phyloP scores from a whole-genome alignment of 805 yeast genomes.

The Vanderwaltozyma yarrowii region DNA sequence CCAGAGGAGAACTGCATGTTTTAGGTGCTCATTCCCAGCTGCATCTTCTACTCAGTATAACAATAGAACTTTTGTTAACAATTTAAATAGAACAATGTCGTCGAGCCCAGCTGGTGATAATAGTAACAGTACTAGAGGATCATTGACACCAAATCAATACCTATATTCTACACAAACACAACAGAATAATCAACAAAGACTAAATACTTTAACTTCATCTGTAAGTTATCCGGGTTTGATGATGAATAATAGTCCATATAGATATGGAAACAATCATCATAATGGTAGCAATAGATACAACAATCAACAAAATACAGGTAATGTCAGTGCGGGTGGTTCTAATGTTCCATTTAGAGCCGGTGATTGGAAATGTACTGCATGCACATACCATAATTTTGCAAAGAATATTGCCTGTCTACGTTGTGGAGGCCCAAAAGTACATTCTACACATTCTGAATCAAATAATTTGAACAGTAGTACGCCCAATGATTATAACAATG shows the following conservation, averaged over 20 bases:
- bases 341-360: conserved; percentile 92
- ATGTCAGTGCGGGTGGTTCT: conserved; percentile 28
- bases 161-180: not conserved
- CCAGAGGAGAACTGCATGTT: conserved; percentile 89
- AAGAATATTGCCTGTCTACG: conserved; percentile 78
- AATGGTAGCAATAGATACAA: conserved; percentile 2
- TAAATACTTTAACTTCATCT: not conserved
- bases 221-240: not conserved
- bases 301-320: conserved; percentile 5
- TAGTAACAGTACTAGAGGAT: conserved; percentile 5
- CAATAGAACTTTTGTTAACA: conserved; percentile 3
- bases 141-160: too few species aligned
- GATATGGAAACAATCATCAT: conserved; percentile 3
- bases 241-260: not conserved
- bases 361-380: conserved; percentile 84
- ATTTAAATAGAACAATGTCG: conserved; percentile 8
- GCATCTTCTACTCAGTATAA: not conserved
- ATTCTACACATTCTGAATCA: conserved; percentile 7
- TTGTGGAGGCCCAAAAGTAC: conserved; percentile 62
- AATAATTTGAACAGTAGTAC: conserved; percentile 2
- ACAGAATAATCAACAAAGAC: not conserved
- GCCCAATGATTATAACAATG: not conserved
- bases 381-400: conserved; percentile 87
- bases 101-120: conserved; percentile 16
- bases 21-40: conserved; percentile 85